These are phyloP conservation scores for Apophysomyces ossiformis DNA, from an alignment of 371 early-diverging fungal species.

Conservation along the genomic window DNA sequence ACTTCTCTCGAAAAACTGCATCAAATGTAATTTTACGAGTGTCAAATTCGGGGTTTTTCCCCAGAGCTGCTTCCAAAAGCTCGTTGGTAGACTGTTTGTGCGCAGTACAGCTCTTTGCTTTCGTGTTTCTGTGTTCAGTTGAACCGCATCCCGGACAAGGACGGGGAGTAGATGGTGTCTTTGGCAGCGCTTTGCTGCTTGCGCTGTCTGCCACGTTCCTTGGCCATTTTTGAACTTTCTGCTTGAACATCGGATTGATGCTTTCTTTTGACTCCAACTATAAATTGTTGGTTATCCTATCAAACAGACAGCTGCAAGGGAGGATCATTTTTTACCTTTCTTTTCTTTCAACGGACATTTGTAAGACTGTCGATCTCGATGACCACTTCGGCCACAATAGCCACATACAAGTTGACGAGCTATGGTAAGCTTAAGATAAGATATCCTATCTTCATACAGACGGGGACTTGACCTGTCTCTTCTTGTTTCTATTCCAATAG, in stretches of 20 bases:
- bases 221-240: neutral
- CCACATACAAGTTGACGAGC: neutral
- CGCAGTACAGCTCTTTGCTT: no score
- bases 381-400: neutral
- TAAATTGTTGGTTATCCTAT: neutral
- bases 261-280: neutral
- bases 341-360: neutral
- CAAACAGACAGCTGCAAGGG: neutral
- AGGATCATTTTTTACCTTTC: neutral
- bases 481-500: no score
- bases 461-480: no score
- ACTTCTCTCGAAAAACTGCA: neutral
- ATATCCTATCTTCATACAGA: no score
- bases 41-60: neutral
- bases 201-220: neutral
- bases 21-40: neutral
- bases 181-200: neutral
- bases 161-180: neutral
- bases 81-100: neutral
- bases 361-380: neutral
- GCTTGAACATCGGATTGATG: neutral
- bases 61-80: neutral
- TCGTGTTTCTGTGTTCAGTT: neutral
- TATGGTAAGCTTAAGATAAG: no score
- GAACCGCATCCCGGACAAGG: neutral